These are phyloP conservation scores for Coccomyxa sp. DNA, from an alignment of 139 green algal species.

Conservation along the genomic window DNA sequence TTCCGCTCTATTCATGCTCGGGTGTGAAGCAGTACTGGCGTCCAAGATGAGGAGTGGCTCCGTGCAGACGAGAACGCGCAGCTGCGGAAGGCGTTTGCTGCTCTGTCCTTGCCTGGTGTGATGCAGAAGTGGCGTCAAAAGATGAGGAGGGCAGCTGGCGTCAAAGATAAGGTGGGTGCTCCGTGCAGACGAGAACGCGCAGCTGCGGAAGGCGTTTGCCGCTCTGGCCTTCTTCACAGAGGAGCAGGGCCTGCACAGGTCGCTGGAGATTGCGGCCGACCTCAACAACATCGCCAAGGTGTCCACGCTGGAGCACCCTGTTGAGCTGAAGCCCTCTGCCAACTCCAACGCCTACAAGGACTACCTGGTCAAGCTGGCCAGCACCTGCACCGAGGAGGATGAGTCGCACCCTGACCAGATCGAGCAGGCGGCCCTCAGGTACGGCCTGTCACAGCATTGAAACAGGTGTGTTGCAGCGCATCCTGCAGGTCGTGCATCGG, in stretches of 20 bases:
- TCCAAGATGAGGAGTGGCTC: no score
- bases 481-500: background rate
- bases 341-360: background rate
- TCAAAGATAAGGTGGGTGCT: no score
- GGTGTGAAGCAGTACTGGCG: no score
- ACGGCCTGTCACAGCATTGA: background rate
- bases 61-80: no score
- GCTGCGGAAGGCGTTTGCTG: no score
- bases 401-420: background rate
- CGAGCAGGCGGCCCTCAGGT: conserved; percentile 1
- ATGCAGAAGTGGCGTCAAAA: no score
- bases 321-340: background rate
- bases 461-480: background rate
- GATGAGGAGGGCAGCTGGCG: no score
- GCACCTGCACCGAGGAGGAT: background rate
- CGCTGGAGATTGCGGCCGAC: conserved; percentile 18
- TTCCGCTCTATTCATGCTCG: no score
- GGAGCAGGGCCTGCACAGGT: conserved; percentile 16
- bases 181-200: background rate
- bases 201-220: background rate
- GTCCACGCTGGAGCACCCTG: background rate
- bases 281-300: conserved; percentile 12
- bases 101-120: no score
- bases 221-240: conserved; percentile 8
- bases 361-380: background rate